Base-by-base conservation (phyloP, 2,329 filamentous ascomycete genomes). In the Colletotrichum sp. region DNA sequence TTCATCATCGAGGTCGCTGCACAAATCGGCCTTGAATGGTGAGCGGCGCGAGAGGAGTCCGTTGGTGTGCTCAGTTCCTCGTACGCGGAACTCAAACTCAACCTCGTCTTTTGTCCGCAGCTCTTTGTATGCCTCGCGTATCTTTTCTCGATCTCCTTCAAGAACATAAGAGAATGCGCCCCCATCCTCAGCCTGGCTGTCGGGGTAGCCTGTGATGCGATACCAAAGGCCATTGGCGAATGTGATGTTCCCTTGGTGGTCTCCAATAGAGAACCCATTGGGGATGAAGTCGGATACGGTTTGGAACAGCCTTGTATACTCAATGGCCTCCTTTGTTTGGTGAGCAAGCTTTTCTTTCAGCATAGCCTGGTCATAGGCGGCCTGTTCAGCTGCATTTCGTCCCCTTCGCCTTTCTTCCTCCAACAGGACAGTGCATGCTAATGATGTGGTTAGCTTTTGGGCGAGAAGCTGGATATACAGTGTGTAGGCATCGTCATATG, bases 271-370 rank as follows among this genome's bases (percentile, higher is more conserved):
- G 84, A 95, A 92, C 21, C 94, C 94, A 2, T 94, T 92, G 0
- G 94, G 94, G 3, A 94, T 92, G 67, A 95, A 92, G 78, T 95
- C 93, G 3, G 93, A 92, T 83, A 95, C 93, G 7, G 91, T 87
- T 9, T 92, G 92, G 78, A 95, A 95, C 70, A 92, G 90, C 36
- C 91, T 90, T 71, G 93, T 90, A 59, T 89, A 88, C 73, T 88
- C 85, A n/a, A 85, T 86, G 4, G 87, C 84, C 77, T 89, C 87
- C 72, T 86, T 85, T 13, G 86, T 89, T 79, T 87, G 86, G 34
- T 90, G 88, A 18, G 90, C 92, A 30, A 95, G 85, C 79, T 94
- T 91, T 78, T 93, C 89, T 18, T 92, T 91, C 10, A 95, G 87
- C 81, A 92, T 89, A 30, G 92, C 92, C 52, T 92, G 89, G 80